A percentile compares a stretch with the other conserved stretches of the same genome.
Conservation (phyloP, 164 flowering plant species). For the Magnolia changhungtana region DNA sequence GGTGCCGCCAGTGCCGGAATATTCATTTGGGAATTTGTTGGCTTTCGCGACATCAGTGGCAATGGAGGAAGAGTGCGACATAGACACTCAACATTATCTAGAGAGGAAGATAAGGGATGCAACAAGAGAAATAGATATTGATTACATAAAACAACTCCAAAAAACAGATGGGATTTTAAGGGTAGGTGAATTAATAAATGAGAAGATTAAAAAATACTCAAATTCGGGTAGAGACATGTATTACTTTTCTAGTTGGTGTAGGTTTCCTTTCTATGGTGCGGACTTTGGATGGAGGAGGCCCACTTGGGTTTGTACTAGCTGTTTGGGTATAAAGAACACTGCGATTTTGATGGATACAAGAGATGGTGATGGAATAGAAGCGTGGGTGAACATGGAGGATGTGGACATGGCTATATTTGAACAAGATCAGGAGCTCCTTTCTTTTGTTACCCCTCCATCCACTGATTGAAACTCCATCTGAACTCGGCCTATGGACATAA, state of each 20-base stretch:
- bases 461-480: too few relatives aligned
- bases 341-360: neutral
- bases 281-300: conserved; percentile 2
- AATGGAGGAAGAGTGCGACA: neutral
- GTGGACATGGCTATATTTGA: conserved; percentile 2
- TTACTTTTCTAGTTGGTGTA: neutral
- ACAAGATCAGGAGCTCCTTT: neutral
- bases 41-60: neutral
- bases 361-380: neutral
- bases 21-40: conserved; percentile 6
- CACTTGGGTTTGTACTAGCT: neutral
- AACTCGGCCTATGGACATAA: too few relatives aligned
- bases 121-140: neutral
- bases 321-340: too few relatives aligned
- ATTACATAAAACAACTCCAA: neutral
- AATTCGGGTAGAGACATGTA: too few relatives aligned
- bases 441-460: neutral
- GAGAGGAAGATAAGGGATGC: conserved; percentile 1
- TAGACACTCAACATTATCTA: neutral
- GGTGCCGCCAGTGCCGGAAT: conserved; percentile 4
- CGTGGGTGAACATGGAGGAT: neutral
- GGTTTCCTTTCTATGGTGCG: conserved; percentile 1
- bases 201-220: too few relatives aligned
- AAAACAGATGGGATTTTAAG: too few relatives aligned
- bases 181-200: too few relatives aligned